phyloP scores from a whole-genome alignment of 202 grass and related monocot species.

The Panicum virgatum region DNA sequence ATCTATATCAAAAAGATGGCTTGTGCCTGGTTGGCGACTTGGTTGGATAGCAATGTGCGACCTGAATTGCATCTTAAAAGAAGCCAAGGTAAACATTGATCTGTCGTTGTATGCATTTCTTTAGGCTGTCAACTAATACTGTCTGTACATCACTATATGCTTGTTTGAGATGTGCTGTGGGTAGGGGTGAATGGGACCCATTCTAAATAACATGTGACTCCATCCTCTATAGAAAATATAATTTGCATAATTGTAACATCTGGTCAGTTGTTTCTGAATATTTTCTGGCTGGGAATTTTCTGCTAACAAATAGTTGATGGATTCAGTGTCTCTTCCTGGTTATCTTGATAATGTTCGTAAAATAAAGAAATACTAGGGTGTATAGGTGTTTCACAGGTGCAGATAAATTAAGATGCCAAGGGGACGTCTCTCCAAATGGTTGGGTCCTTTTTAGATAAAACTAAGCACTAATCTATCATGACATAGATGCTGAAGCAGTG shows the following conservation, averaged over 20 bases:
- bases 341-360: neutral
- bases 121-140: neutral
- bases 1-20: constrained; percentile 86
- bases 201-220: neutral
- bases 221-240: neutral
- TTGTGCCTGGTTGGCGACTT: constrained; percentile 88
- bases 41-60: constrained; percentile 77
- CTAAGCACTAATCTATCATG: neutral
- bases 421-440: neutral
- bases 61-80: constrained; percentile 60
- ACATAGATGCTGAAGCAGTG: neutral
- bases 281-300: neutral
- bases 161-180: neutral
- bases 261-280: neutral
- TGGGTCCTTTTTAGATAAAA: neutral
- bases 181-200: neutral
- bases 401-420: neutral
- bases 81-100: constrained; percentile 52
- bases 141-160: neutral
- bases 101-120: constrained; percentile 14
- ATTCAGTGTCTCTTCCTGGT: neutral
- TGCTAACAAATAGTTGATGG: neutral
- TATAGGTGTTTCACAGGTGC: neutral
- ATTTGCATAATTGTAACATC: neutral
- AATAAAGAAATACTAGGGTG: neutral